Percentiles rank a stretch among this genome's conserved stretches.
phyloP scores from a whole-genome alignment of 1,284 basidiomycete genomes.

The Omphalotus olearius region DNA sequence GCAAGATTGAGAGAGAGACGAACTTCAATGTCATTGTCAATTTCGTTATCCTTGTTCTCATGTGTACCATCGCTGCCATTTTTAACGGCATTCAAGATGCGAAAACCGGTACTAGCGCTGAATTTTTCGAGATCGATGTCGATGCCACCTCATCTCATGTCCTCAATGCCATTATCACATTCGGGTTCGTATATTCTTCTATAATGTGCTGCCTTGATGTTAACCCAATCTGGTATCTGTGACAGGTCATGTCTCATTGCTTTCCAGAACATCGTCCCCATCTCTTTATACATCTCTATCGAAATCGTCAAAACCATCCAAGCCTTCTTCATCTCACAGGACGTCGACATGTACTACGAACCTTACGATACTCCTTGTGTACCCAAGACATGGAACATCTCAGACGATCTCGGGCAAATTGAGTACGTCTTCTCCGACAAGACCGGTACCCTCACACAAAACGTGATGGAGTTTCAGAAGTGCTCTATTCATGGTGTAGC shows the following conservation, averaged over 20 bases:
- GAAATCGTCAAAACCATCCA: constrained; percentile 98
- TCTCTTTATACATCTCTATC: constrained; percentile 96
- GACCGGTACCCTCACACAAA: constrained; percentile 94
- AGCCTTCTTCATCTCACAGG: constrained; percentile 96
- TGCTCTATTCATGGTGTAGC: constrained; percentile 83
- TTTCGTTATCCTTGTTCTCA: constrained; percentile 75
- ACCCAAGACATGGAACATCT: constrained; percentile 98
- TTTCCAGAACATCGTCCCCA: constrained; percentile 97
- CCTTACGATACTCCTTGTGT: constrained; percentile 86
- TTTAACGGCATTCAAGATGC: constrained; percentile 74
- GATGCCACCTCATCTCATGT: constrained; percentile 59
- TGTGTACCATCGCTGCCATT: constrained; percentile 75
- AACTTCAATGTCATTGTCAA: constrained; percentile 98
- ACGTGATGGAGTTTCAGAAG: constrained; percentile 98
- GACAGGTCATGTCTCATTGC: constrained; percentile 81
- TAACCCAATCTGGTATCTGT: constrained; percentile 8
- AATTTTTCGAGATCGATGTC: constrained; percentile 68
- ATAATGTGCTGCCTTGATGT: constrained; percentile 2
- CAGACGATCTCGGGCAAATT: constrained; percentile 96
- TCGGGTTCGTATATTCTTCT: constrained; percentile 59
- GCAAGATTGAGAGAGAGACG: constrained; percentile 98
- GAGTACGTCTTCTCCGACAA: constrained; percentile 99
- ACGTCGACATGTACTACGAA: constrained; percentile 95
- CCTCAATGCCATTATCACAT: constrained; percentile 85
- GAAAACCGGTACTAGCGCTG: constrained; percentile 60